Evolutionary conservation across 768 basidiomycete species (phyloP).

Genomic region (Termitomyces bulborhizus): DNA sequence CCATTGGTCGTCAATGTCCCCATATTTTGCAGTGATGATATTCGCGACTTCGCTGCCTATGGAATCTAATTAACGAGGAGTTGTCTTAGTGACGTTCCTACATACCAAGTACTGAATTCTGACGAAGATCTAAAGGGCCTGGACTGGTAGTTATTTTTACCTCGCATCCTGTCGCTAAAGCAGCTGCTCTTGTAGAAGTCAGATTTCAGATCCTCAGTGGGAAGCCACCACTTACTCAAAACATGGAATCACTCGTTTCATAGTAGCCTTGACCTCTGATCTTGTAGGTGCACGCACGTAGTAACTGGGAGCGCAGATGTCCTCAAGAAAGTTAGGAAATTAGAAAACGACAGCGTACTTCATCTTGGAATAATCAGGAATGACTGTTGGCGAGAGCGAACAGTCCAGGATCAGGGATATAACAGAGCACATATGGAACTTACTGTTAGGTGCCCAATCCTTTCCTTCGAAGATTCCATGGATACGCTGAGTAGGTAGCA

Average conservation of each 20-base stretch:
- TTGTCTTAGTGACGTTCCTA: not conserved
- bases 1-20: conserved; percentile 56
- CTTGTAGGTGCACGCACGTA: conserved; percentile 67
- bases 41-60: conserved; percentile 63
- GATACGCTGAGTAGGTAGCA: conserved; percentile 68
- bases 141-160: conserved; percentile 11
- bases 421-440: conserved; percentile 13
- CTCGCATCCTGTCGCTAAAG: conserved; percentile 17
- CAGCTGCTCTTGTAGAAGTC: conserved; percentile 14
- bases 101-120: conserved; percentile 38
- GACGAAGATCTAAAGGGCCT: conserved; percentile 17
- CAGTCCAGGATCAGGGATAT: not conserved
- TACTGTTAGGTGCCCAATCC: conserved; percentile 72
- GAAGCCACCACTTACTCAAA: conserved; percentile 19
- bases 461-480: conserved; percentile 75
- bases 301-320: conserved; percentile 34
- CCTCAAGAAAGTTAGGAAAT: not conserved
- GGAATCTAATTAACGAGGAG: not conserved
- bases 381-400: conserved; percentile 39
- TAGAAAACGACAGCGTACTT: conserved; percentile 30
- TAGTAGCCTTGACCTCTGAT: conserved; percentile 49
- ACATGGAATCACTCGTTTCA: conserved; percentile 60
- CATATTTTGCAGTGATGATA: conserved; percentile 57
- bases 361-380: conserved; percentile 76
- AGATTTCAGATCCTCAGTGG: not conserved